A percentile compares a stretch with the other conserved stretches of the same genome.
phyloP scores from a whole-genome alignment of 1,284 basidiomycete genomes.

The Sporisorium sorghi region DNA sequence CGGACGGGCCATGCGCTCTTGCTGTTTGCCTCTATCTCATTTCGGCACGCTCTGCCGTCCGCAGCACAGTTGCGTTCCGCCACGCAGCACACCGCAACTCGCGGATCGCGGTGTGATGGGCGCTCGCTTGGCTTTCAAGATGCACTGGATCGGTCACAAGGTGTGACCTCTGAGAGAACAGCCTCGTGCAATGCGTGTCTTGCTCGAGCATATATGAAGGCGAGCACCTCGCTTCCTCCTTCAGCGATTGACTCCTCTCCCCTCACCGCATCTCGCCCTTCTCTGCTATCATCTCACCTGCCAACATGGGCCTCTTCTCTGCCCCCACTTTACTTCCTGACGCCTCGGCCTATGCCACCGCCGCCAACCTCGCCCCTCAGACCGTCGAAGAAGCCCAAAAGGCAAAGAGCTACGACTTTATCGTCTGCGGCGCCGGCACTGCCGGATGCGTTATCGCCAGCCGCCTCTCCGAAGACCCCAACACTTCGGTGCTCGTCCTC shows the following conservation, averaged over 20 bases:
- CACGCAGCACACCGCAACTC: no score
- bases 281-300: not conserved
- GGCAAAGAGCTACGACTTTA: constrained; percentile 49
- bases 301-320: constrained; percentile 49
- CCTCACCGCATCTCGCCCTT: not conserved
- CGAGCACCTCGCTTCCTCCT: not conserved
- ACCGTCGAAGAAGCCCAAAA: constrained; percentile 41
- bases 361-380: constrained; percentile 35
- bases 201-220: not conserved
- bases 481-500: constrained; percentile 53
- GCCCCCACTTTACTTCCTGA: constrained; percentile 28
- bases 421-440: constrained; percentile 60
- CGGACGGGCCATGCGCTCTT: constrained; percentile 14
- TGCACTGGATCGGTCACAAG: not conserved
- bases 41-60: no score
- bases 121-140: not conserved
- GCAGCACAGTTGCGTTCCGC: no score
- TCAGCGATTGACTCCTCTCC: not conserved
- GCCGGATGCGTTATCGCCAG: constrained; percentile 59
- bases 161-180: not conserved
- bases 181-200: not conserved
- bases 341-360: constrained; percentile 42
- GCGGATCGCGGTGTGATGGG: not conserved
- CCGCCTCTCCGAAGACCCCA: constrained; percentile 55
- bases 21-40: not conserved